phyloP scores from a whole-genome alignment of 352 stramenopile species.

The Lagenidium sp. region DNA sequence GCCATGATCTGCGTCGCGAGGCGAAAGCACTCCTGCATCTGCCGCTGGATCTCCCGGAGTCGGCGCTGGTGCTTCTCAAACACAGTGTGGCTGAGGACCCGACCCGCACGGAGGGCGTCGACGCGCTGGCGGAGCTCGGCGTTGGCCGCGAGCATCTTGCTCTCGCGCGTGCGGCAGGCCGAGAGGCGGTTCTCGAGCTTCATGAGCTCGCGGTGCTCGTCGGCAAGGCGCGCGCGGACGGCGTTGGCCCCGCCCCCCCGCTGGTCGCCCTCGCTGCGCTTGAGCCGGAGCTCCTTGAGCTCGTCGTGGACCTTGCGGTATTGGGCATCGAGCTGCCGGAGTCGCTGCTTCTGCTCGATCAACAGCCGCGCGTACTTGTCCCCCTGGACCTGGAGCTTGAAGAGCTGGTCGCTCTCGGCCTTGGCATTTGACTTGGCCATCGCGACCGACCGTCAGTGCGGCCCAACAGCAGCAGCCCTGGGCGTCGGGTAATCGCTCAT shows the following conservation, averaged over 20 bases:
- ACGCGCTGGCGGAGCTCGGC: constrained; percentile 38
- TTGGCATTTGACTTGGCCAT: constrained; percentile 62
- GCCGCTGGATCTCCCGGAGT: constrained; percentile 59
- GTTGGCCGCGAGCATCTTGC: constrained; percentile 61
- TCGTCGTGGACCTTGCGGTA: constrained; percentile 62
- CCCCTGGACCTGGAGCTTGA: constrained; percentile 72
- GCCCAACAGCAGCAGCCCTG: too few relatives aligned
- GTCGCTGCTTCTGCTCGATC: constrained; percentile 60
- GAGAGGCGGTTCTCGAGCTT: constrained; percentile 76
- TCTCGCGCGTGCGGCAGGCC: constrained; percentile 60
- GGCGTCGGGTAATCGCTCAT: too few relatives aligned
- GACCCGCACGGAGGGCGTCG: constrained; percentile 51
- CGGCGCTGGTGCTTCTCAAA: constrained; percentile 78
- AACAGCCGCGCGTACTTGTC: constrained; percentile 72
- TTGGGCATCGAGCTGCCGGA: constrained; percentile 55
- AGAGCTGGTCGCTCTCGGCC: constrained; percentile 70
- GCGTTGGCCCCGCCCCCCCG: constrained; percentile 60
- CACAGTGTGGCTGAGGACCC: constrained; percentile 56
- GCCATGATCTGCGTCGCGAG: constrained; percentile 59
- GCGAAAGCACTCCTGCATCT: constrained; percentile 72
- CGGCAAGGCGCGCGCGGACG: constrained; percentile 54
- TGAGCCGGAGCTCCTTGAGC: constrained; percentile 52
- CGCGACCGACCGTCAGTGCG: too few relatives aligned
- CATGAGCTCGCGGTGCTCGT: constrained; percentile 67
- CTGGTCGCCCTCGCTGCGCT: constrained; percentile 62